A percentile compares a stretch with the other conserved stretches of the same genome.
Evolutionary conservation across 2,329 filamentous ascomycete genomes (phyloP).

Genomic region (Aspergillus novofumigatus): DNA sequence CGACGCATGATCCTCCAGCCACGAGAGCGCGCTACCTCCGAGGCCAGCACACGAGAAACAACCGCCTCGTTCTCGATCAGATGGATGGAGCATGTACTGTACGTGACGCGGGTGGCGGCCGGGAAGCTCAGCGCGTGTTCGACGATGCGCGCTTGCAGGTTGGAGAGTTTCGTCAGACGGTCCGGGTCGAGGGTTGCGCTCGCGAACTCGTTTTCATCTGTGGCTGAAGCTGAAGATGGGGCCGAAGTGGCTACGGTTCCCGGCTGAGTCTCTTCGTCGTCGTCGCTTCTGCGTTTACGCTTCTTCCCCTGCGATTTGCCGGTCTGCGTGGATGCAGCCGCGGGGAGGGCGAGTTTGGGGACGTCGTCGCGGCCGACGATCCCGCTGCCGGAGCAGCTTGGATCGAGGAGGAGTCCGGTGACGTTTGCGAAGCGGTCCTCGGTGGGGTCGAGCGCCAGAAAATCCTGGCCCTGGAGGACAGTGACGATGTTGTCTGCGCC

Average conservation of each 20-base stretch:
- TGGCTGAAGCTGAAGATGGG: constrained; percentile 16
- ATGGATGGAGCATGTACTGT: constrained; percentile 91
- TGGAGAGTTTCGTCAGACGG: constrained; percentile 68
- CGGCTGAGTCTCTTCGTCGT: constrained; percentile 6
- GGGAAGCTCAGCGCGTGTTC: constrained; percentile 82
- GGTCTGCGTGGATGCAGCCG: constrained; percentile 13
- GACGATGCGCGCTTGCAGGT: constrained; percentile 77
- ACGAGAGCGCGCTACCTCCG: constrained; percentile 58
- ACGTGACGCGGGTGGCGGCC: constrained; percentile 70
- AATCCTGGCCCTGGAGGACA: constrained; percentile 73
- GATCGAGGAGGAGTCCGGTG: constrained; percentile 79
- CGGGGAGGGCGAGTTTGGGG: constrained; percentile 61
- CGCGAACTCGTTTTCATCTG: constrained; percentile 36
- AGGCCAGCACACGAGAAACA: constrained; percentile 66
- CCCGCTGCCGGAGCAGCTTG: constrained; percentile 91
- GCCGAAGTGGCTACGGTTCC: constrained; percentile 3
- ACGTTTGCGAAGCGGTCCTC: constrained; percentile 63
- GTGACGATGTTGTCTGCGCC: constrained; percentile 64
- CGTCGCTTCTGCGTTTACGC: constrained; percentile 35
- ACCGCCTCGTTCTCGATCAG: constrained; percentile 85
- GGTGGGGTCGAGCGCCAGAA: constrained; percentile 68
- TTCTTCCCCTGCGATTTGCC: constrained; percentile 34
- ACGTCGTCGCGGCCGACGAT: constrained; percentile 85
- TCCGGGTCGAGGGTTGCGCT: constrained; percentile 48
- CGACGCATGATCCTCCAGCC: constrained; percentile 77